phyloP scores from a whole-genome alignment of 371 early-diverging fungal species.

The Rhizopus delemar region DNA sequence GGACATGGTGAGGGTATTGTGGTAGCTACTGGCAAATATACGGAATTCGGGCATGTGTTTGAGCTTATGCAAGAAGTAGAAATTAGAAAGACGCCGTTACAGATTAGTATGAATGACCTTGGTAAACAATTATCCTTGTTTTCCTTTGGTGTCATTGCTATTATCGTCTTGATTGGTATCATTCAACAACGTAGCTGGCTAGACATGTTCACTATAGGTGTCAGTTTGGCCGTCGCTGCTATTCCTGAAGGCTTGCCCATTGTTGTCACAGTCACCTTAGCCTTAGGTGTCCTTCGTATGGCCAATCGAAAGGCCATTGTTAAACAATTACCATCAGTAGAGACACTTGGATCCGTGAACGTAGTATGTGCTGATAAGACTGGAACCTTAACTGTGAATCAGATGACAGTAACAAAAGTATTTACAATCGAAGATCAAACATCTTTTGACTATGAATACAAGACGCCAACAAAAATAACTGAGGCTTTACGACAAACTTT shows the following conservation, averaged over 20 bases:
- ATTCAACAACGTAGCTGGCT: constrained; percentile 86
- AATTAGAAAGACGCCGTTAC: constrained; percentile 81
- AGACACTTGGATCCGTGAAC: constrained; percentile 89
- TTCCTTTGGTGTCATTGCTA: constrained; percentile 87
- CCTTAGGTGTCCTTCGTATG: constrained; percentile 88
- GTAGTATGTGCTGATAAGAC: constrained; percentile 94
- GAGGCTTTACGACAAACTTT: constrained; percentile 54
- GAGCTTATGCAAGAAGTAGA: constrained; percentile 85
- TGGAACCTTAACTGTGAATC: constrained; percentile 84
- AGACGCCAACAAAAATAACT: constrained; percentile 34
- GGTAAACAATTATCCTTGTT: constrained; percentile 82
- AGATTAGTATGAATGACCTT: constrained; percentile 84
- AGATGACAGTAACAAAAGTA: constrained; percentile 79
- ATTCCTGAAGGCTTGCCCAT: constrained; percentile 95
- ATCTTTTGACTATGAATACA: constrained; percentile 65
- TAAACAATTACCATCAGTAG: constrained; percentile 89
- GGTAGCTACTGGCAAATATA: constrained; percentile 82
- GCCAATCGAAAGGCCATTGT: constrained; percentile 85
- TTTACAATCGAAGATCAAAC: constrained; percentile 68
- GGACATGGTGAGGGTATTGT: constrained; percentile 83
- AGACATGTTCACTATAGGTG: constrained; percentile 95
- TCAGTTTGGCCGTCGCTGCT: constrained; percentile 90
- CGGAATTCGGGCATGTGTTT: constrained; percentile 87
- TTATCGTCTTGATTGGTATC: constrained; percentile 88
- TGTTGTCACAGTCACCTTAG: constrained; percentile 90